These are phyloP conservation scores for Lasiodiplodia hormozganensis DNA, from an alignment of 2,329 filamentous ascomycete species.

Conservation along the genomic window DNA sequence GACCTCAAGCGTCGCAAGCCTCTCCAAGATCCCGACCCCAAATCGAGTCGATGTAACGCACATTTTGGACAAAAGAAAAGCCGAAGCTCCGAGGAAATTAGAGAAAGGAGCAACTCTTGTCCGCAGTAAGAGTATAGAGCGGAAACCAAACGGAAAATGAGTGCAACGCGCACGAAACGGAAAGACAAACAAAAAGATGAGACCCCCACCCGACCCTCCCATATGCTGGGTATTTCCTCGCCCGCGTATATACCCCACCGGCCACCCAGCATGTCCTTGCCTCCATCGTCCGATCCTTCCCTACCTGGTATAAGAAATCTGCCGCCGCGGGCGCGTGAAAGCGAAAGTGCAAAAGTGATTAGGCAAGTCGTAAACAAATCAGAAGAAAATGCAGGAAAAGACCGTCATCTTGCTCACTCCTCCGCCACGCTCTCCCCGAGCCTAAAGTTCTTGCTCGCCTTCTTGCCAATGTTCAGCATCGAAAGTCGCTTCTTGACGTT, in stretches of 20 bases:
- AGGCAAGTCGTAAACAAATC: conserved; percentile 23
- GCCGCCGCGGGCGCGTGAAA: conserved; percentile 14
- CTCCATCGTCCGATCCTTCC: conserved; percentile 2
- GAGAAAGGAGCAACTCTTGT: neutral
- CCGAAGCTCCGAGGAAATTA: neutral
- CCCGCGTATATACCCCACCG: neutral
- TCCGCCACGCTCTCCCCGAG: conserved; percentile 32
- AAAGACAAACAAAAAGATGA: neutral
- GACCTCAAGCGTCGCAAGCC: neutral
- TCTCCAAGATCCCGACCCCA: neutral
- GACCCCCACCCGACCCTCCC: conserved; percentile 1
- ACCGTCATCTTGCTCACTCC: conserved; percentile 27
- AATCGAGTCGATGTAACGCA: neutral
- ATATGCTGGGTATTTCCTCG: conserved; percentile 20
- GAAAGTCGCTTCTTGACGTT: conserved; percentile 81
- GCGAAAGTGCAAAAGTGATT: conserved; percentile 14
- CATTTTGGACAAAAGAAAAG: conserved; percentile 25
- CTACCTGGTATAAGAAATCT: conserved; percentile 14
- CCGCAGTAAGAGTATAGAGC: conserved; percentile 1
- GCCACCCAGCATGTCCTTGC: neutral
- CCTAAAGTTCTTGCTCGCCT: conserved; percentile 61
- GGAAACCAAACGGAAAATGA: neutral
- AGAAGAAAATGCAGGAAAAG: conserved; percentile 11
- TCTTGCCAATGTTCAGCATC: conserved; percentile 76
- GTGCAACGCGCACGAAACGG: neutral